phyloP scores from a whole-genome alignment of 2,329 filamentous ascomycete species.

The Epichloe hybrida region DNA sequence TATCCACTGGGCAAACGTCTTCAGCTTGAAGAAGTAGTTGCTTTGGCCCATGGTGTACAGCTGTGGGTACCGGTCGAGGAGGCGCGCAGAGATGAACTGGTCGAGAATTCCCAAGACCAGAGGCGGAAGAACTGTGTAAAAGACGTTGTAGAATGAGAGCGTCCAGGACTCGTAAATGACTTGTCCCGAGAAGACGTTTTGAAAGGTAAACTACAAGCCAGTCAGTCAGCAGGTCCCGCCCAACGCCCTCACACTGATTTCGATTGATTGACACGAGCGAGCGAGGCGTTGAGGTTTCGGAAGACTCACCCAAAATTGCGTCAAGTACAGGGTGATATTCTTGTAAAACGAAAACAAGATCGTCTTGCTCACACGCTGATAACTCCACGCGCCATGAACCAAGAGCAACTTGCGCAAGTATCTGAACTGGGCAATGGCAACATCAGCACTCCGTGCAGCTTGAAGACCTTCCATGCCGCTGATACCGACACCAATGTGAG shows the following conservation, averaged over 20 bases:
- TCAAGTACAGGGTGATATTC: slow-evolving; percentile 97
- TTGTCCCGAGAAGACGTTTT: slow-evolving; percentile 94
- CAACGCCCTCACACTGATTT: not conserved
- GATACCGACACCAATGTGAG: slow-evolving; percentile 95
- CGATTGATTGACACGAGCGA: too few species aligned
- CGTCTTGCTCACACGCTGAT: slow-evolving; percentile 91
- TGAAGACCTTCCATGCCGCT: slow-evolving; percentile 94
- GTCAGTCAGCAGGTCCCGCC: not conserved
- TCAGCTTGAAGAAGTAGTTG: slow-evolving; percentile 84
- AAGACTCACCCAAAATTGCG: slow-evolving; percentile 82
- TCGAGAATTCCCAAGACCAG: slow-evolving; percentile 93
- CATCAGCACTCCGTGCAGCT: slow-evolving; percentile 87
- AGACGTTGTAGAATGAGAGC: slow-evolving; percentile 97
- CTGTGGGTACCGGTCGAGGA: slow-evolving; percentile 91
- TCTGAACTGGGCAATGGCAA: slow-evolving; percentile 90
- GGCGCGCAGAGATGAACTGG: slow-evolving; percentile 87
- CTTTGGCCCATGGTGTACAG: slow-evolving; percentile 87
- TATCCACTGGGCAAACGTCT: slow-evolving; percentile 88
- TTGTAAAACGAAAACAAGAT: slow-evolving; percentile 99
- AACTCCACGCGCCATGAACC: slow-evolving; percentile 95
- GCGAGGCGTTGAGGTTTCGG: not conserved
- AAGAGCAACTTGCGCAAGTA: slow-evolving; percentile 87
- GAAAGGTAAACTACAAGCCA: slow-evolving; percentile 66
- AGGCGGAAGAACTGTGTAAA: slow-evolving; percentile 89
- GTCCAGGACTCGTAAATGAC: slow-evolving; percentile 99